Evolutionary conservation across 768 basidiomycete genomes (phyloP).

Genomic region (Macrolepiota fuliginosa): DNA sequence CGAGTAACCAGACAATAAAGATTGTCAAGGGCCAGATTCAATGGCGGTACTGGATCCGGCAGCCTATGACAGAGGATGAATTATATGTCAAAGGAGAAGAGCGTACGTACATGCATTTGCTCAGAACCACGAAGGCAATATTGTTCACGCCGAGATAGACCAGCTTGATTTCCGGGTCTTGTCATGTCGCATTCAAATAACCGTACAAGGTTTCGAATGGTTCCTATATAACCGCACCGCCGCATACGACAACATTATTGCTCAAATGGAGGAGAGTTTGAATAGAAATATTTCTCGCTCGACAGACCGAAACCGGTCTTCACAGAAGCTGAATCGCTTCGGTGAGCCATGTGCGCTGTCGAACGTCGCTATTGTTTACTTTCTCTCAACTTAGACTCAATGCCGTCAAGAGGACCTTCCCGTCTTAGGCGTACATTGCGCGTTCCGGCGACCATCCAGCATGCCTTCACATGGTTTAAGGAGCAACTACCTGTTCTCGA

Average conservation of each 20-base stretch:
- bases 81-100: slow-evolving; percentile 52
- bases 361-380: background rate
- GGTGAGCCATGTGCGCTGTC: slow-evolving; percentile 26
- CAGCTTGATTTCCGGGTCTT: background rate
- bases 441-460: slow-evolving; percentile 36
- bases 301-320: slow-evolving; percentile 26
- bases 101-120: slow-evolving; percentile 35
- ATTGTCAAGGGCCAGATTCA: slow-evolving; percentile 82
- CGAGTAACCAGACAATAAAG: slow-evolving; percentile 86
- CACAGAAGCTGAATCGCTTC: slow-evolving; percentile 38
- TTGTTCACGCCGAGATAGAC: background rate
- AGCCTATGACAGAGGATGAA: slow-evolving; percentile 74
- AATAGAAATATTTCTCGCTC: slow-evolving; percentile 33
- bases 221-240: slow-evolving; percentile 89
- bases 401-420: slow-evolving; percentile 24
- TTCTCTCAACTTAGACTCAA: slow-evolving; percentile 13
- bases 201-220: slow-evolving; percentile 87
- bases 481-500: slow-evolving; percentile 69
- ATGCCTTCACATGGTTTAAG: slow-evolving; percentile 48
- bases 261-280: slow-evolving; percentile 56
- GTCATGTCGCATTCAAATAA: slow-evolving; percentile 79
- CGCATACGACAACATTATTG: slow-evolving; percentile 83
- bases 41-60: slow-evolving; percentile 94
- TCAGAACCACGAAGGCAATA: no score
- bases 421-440: slow-evolving; percentile 26